phyloP scores from a whole-genome alignment of 2,329 filamentous ascomycete genomes.

The Botrytis aclada region DNA sequence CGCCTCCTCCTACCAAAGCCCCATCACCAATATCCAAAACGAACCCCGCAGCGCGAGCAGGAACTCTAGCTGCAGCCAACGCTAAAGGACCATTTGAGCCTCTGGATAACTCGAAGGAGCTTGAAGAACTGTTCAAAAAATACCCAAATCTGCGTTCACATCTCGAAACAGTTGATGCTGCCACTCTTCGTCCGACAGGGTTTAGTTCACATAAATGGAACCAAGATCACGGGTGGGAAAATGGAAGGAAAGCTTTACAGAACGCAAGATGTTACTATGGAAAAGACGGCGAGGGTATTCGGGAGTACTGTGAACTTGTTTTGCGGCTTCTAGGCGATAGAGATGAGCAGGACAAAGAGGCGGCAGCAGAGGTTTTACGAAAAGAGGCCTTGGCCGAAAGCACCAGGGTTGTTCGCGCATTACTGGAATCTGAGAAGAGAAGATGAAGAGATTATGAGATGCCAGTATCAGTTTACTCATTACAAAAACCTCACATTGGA shows the following conservation, averaged over 20 bases:
- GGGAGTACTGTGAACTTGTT: conserved; percentile 59
- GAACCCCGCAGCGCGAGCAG: conserved; percentile 16
- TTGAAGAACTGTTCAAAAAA: conserved; percentile 49
- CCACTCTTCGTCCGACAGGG: conserved; percentile 46
- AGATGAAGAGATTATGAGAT: conserved; percentile 13
- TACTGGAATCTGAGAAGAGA: conserved; percentile 46
- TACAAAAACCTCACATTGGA: not conserved
- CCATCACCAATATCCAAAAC: conserved; percentile 5
- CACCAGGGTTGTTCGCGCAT: conserved; percentile 47
- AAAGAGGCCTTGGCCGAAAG: conserved; percentile 45
- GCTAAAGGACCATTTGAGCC: conserved; percentile 48
- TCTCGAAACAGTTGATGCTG: conserved; percentile 49
- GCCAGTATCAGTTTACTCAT: not conserved
- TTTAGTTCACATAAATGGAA: conserved; percentile 46
- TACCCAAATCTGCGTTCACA: conserved; percentile 51
- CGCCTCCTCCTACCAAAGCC: conserved; percentile 24
- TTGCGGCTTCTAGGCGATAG: conserved; percentile 46
- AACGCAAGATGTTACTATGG: conserved; percentile 48
- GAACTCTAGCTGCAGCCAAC: conserved; percentile 30
- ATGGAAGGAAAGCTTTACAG: conserved; percentile 53
- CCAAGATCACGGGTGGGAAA: conserved; percentile 54
- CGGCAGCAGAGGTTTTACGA: conserved; percentile 43
- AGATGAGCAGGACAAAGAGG: conserved; percentile 33
- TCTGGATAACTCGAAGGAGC: conserved; percentile 50
- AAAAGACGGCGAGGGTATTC: conserved; percentile 56